Percentiles rank a stretch among this genome's conserved stretches.
Conservation (phyloP, 129 eudicot species). For the Flaveria brownii region DNA sequence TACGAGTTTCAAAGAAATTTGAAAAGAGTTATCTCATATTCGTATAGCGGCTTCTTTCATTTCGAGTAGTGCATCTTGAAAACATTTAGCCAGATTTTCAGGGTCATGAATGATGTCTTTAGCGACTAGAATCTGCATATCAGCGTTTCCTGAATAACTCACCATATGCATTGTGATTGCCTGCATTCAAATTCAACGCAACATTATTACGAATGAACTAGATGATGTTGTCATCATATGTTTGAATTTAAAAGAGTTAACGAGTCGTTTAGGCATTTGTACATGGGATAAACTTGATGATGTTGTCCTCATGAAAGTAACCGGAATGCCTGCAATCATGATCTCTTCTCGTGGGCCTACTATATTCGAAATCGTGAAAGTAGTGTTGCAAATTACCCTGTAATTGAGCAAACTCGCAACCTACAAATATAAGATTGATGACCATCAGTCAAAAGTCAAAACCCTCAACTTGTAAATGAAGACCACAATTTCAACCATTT, state of each 20-base stretch:
- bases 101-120: constrained; percentile 80
- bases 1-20: neutral
- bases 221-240: neutral
- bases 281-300: constrained; percentile 71
- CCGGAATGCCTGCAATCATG: constrained; percentile 60
- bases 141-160: constrained; percentile 81
- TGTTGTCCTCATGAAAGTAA: constrained; percentile 50
- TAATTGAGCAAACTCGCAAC: constrained; percentile 56
- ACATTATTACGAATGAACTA: neutral
- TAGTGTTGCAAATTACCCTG: constrained; percentile 61
- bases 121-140: constrained; percentile 77
- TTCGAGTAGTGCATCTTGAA: constrained; percentile 66
- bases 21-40: neutral
- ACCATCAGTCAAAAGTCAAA: neutral
- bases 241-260: neutral
- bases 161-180: constrained; percentile 87
- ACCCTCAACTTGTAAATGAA: neutral
- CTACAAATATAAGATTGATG: constrained; percentile 33
- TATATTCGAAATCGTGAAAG: constrained; percentile 65
- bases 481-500: neutral
- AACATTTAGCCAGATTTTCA: constrained; percentile 62
- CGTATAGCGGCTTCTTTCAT: constrained; percentile 56
- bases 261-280: constrained; percentile 16
- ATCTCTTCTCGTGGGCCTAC: constrained; percentile 75
- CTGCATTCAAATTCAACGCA: constrained; percentile 38